phyloP scores from a whole-genome alignment of 768 basidiomycete genomes.

The Xerocomus spinulosus region DNA sequence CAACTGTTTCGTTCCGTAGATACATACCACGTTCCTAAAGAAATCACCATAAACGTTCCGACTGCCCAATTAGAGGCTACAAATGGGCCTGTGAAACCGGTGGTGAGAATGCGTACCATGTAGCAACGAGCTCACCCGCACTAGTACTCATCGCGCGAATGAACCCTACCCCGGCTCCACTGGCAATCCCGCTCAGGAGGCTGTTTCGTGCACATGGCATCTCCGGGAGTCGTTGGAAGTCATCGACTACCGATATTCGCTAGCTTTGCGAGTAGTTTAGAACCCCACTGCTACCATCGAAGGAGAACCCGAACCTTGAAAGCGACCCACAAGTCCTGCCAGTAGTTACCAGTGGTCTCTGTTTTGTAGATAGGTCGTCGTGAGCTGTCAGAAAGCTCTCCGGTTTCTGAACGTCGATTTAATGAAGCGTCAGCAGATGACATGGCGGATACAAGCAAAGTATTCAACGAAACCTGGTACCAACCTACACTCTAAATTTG shows the following conservation, averaged over 20 bases:
- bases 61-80: constrained; percentile 78
- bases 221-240: constrained; percentile 58
- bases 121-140: constrained; percentile 33
- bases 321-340: constrained; percentile 29
- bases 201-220: constrained; percentile 77
- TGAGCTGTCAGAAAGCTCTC: constrained; percentile 7
- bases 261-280: constrained; percentile 33
- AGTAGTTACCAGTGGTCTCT: constrained; percentile 30
- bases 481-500: too few species aligned
- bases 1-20: constrained; percentile 1
- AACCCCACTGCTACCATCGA: background rate
- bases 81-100: constrained; percentile 40
- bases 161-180: constrained; percentile 71
- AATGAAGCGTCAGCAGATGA: background rate
- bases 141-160: constrained; percentile 64
- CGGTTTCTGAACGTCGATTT: constrained; percentile 2
- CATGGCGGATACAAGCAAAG: constrained; percentile 6
- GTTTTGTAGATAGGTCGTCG: constrained; percentile 26
- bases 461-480: too few species aligned
- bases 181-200: constrained; percentile 73
- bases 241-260: constrained; percentile 46
- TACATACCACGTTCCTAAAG: constrained; percentile 65
- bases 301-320: constrained; percentile 25
- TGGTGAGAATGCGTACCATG: constrained; percentile 5
- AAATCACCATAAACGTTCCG: constrained; percentile 65